A percentile compares a stretch with the other conserved stretches of the same genome.
Evolutionary conservation across 176 grass and related monocot genomes (phyloP).

Genomic region (Olyra latifolia): DNA sequence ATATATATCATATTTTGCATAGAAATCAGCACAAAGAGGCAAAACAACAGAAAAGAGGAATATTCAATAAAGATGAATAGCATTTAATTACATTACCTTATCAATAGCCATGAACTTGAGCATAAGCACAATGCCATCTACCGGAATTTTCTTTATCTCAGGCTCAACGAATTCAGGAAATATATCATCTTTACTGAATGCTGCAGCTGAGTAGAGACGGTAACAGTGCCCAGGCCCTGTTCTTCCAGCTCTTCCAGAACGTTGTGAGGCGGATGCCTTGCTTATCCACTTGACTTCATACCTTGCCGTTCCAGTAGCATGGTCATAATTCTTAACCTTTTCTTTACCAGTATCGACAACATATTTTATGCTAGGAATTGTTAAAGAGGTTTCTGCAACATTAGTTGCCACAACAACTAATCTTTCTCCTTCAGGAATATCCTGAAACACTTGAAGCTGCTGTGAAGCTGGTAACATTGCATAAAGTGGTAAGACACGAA

Average conservation of each 20-base stretch:
- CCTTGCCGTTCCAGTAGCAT: slow-evolving; percentile 69
- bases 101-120: slow-evolving; percentile 89
- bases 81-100: slow-evolving; percentile 53
- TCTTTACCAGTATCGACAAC: slow-evolving; percentile 95
- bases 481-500: slow-evolving; percentile 87
- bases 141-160: slow-evolving; percentile 86
- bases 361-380: slow-evolving; percentile 94
- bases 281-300: slow-evolving; percentile 97
- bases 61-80: slow-evolving; percentile 4
- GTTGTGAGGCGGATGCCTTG: slow-evolving; percentile 91
- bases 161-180: slow-evolving; percentile 87
- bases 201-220: slow-evolving; percentile 82
- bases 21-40: slow-evolving; percentile 5
- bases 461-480: slow-evolving; percentile 90
- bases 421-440: slow-evolving; percentile 73
- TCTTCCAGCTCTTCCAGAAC: slow-evolving; percentile 90
- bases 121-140: slow-evolving; percentile 88
- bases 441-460: slow-evolving; percentile 82
- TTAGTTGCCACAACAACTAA: slow-evolving; percentile 96
- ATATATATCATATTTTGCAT: slow-evolving; percentile 17
- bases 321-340: slow-evolving; percentile 91
- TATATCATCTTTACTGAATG: slow-evolving; percentile 89
- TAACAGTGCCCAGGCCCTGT: slow-evolving; percentile 95
- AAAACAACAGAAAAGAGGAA: slow-evolving; percentile 22
- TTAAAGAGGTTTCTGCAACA: slow-evolving; percentile 97